Evolutionary conservation across 202 grass and related monocot genomes (phyloP), one percentile per base, ranked within the genome.

Genomic region (Elaeis oleifera): DNA sequence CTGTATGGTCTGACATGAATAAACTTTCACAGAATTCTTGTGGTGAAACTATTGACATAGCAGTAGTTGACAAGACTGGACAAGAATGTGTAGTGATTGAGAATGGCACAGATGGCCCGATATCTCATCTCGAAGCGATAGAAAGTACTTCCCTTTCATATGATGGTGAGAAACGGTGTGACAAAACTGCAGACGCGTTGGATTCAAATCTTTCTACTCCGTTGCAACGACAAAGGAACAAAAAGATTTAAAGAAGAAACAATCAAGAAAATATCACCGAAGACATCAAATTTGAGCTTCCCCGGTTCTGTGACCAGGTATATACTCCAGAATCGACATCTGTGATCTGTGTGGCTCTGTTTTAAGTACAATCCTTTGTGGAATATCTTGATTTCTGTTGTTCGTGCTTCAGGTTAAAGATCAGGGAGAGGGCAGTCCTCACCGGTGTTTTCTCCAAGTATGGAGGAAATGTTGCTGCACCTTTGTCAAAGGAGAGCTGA

Each of bases 401-500:
- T 13, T 64, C 25, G 14, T 59, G 60, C 27, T 71, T 61, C 79
- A 82, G 79, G 68, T 82, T 82, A 63, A 82, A 82, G 77, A 65
- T 69, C 23, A 82, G 65, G 62, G 79, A 82, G 62, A 82, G 62
- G 51, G 64, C 69, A 56, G 56, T 82, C 3, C 50, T 82, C 31
- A 67, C 68, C 19, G 74, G 79, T 16, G 65, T 77, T 65, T 82
- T 82, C 55, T 69, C 67, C 17, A 82, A 82, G 68, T 82, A 82
- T 53, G 31, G 56, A 18, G 18, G 19, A 62, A 73, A 68, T 39
- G 39, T 61, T 55, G 61, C 36, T 13, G 8, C 13, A 16, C 36
- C 36, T 13, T 44, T 44, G 9, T 44, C 36, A 44, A 2, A 44
- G 36, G 51, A 56, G 11, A 56, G 22, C 53, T 56, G 53, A 68